A percentile compares a stretch with the other conserved stretches of the same genome.
Evolutionary conservation across 2,329 filamentous ascomycete species (phyloP).

Genomic region (Fusarium sp.): DNA sequence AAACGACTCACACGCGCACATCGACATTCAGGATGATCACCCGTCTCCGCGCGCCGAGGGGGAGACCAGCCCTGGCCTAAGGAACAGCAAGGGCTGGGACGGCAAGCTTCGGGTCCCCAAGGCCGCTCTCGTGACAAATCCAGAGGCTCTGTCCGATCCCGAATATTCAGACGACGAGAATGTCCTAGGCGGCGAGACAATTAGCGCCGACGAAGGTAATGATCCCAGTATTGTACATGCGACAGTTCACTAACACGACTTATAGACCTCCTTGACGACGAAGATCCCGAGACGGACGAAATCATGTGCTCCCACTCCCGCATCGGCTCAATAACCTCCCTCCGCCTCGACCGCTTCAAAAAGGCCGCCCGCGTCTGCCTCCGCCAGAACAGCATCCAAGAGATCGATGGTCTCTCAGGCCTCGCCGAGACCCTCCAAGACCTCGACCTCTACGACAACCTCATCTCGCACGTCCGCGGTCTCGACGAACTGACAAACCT

Average conservation of each 20-base stretch:
- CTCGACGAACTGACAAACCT: constrained; percentile 83
- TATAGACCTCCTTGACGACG: constrained; percentile 70
- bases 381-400: constrained; percentile 89
- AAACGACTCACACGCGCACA: constrained; percentile 56
- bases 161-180: constrained; percentile 84
- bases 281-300: constrained; percentile 74
- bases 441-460: constrained; percentile 96
- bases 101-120: constrained; percentile 83
- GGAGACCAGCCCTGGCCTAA: constrained; percentile 61
- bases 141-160: constrained; percentile 84
- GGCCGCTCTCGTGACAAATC: constrained; percentile 73
- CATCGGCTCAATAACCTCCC: constrained; percentile 79
- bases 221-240: not conserved
- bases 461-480: constrained; percentile 87
- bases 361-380: constrained; percentile 84
- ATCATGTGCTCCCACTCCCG: constrained; percentile 93
- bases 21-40: constrained; percentile 62
- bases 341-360: constrained; percentile 86
- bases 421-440: constrained; percentile 79
- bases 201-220: constrained; percentile 85
- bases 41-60: constrained; percentile 54
- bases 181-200: constrained; percentile 77
- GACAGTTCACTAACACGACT: constrained; percentile 32
- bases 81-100: constrained; percentile 81
- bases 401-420: constrained; percentile 78